Base-by-base conservation (phyloP, 2,329 filamentous ascomycete genomes). In the Teratosphaeria pseudoeucalypti region DNA sequence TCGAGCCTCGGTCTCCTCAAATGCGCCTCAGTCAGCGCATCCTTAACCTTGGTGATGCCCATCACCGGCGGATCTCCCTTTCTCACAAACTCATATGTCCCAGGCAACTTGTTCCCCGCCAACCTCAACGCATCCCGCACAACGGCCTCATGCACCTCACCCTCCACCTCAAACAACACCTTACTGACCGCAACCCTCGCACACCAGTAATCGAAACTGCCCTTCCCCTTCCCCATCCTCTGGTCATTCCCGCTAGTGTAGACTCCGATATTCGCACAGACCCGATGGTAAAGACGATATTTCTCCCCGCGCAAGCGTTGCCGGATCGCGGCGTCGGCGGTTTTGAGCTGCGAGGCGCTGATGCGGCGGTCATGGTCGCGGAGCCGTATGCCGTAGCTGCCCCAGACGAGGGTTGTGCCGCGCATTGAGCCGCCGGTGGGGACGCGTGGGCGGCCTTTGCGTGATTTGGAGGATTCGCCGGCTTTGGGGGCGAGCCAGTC, bases 211-310 rank as follows among this genome's bases (percentile, higher is more conserved):
- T 99, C 94, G 72, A 99, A 97, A 63, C 87, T 89, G 67, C 94
- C 94, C 75, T 99, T 99, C 77, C 94, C 94, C 77, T 97, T 99
- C 74, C 94, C 94, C 95, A 99, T 99, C 83, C 94, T 88, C 74
- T 90, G 88, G 78, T 99, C 94, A 71, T 97, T 99, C 60, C 94
- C 94, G 74, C 88, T 94, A 60, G 90, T 87, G 75, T 94, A 99
- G 26, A 99, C 95, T 72, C 92, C 94, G 66, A 97, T 88, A 72
- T 95, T 96, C 65, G 92, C 94, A 68, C 85, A 86, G 57, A 97
- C 87, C 63, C 94, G 84, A 78, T 90, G 95, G 78, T 95, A 99
- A 54, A 99, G 75, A 59, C 90, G 85, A 75, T 95, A 99, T 71
- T 91, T 90, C 81, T 95, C 86, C 54, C 94, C 94, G 78, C 94